Evolutionary conservation across 345 rosid species (phyloP).

Genomic region (Psidium guajava): DNA sequence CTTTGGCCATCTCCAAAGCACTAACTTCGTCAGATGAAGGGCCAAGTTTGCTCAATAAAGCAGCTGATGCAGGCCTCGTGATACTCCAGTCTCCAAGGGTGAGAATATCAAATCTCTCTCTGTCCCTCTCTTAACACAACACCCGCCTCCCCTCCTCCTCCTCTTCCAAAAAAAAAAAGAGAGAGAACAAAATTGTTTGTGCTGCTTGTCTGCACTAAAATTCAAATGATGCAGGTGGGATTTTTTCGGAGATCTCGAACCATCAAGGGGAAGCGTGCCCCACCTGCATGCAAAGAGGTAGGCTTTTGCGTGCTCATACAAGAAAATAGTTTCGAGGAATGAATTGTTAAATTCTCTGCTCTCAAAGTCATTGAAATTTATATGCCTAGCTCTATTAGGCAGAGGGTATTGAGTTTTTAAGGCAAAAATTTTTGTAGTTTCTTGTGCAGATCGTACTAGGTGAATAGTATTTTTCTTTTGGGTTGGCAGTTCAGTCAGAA

Average conservation of each 20-base stretch:
- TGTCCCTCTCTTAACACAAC: neutral
- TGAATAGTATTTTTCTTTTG: neutral
- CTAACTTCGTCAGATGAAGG: conserved; percentile 23
- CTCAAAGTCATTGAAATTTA: neutral
- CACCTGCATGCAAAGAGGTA: conserved; percentile 94
- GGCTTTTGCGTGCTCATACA: neutral
- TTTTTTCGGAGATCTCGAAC: conserved; percentile 70
- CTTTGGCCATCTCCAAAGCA: conserved; percentile 49
- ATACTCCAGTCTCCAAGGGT: conserved; percentile 81
- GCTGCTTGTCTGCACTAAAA: conserved; percentile 6
- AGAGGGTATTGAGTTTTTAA: neutral
- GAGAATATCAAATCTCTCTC: neutral
- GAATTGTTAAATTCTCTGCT: neutral
- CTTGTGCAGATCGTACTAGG: neutral
- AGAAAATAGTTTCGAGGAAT: neutral
- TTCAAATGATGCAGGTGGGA: conserved; percentile 52
- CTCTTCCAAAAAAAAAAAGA: neutral
- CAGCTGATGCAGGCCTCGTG: conserved; percentile 67
- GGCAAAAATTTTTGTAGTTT: neutral
- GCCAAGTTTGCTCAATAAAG: conserved; percentile 37
- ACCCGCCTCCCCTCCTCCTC: neutral
- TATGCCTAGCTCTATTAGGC: neutral
- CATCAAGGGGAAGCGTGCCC: conserved; percentile 65
- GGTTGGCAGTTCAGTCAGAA: neutral
- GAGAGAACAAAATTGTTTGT: neutral